These are phyloP conservation scores for Penicillium alfredii DNA, from an alignment of 495 filamentous ascomycete species.

Conservation along the genomic window DNA sequence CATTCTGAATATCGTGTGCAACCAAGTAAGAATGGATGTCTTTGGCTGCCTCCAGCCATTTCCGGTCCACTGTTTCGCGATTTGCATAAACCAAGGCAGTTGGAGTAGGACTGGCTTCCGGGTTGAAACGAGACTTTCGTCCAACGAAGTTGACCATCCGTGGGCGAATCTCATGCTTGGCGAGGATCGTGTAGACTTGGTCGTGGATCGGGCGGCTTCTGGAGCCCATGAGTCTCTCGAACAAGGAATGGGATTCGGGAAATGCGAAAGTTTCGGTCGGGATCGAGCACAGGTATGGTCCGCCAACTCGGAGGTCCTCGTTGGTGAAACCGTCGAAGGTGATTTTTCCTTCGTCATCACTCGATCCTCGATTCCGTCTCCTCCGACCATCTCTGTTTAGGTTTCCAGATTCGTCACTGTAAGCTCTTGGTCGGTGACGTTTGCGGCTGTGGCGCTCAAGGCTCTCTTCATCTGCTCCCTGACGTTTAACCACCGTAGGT, in stretches of 20 bases:
- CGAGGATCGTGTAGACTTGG: background rate
- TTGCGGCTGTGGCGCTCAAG: background rate
- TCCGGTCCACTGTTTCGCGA: background rate
- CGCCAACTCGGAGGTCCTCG: constrained; percentile 6
- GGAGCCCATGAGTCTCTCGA: too few species aligned
- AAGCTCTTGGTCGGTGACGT: background rate
- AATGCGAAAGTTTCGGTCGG: background rate
- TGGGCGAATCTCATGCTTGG: background rate
- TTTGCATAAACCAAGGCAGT: background rate
- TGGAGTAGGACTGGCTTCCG: background rate
- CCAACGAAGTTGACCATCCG: background rate
- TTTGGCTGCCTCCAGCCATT: background rate
- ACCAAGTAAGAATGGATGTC: background rate
- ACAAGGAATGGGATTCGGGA: background rate
- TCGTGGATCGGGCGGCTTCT: too few species aligned
- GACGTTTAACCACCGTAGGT: background rate
- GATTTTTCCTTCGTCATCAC: constrained; percentile 3
- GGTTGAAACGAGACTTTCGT: background rate
- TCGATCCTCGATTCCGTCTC: constrained; percentile 1
- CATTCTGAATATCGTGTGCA: background rate
- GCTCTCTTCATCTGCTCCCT: background rate
- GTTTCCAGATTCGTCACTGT: background rate
- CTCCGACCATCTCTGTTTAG: background rate
- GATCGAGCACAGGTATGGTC: constrained; percentile 6
- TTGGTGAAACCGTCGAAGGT: constrained; percentile 1